Base-by-base conservation (phyloP, 164 flowering plant genomes). In the Magnolia kwangsiensis region DNA sequence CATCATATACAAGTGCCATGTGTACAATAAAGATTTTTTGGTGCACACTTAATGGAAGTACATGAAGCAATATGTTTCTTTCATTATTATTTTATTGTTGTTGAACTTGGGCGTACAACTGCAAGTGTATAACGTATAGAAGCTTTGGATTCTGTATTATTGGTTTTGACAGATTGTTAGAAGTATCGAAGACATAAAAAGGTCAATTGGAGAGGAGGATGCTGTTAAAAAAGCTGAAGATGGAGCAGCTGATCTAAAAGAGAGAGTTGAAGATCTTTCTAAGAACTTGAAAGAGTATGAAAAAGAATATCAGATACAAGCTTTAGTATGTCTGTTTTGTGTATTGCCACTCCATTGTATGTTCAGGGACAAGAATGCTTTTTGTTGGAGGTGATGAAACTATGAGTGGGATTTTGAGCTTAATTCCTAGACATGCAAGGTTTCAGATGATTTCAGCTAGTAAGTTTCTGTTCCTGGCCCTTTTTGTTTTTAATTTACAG, bases 171-270 rank as follows among this genome's bases (percentile, higher is more conserved):
- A 96, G 99, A 83, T 90, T 77, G 80, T 84, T 72, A 88, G 70
- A 73, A 88, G 81, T 77, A 88, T 93, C 69, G 88, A 88, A 84
- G 98, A 96, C 58, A 72, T 88, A 68, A 87, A 92, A 80, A 85
- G 82, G 67, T 89, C 98, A 61, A 83, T 86, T 50, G 86, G 87
- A 75, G 98, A 92, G 80, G 89, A 76, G 81, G 90, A 87, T 20
- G 65, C 82, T 79, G 89, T 96, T 21, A 88, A 80, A 83, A 86
- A 72, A 76, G 91, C 93, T 78, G 98, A 96, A 83, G 95, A 93
- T 81, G 98, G 97, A 74, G 94, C 97, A 63, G 90, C 92, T 77
- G 98, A 89, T 86, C 82, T 96, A 59, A 93, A 87, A 81, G 83
- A 76, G 75, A 89, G 78, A 81, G 82, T 74, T 67, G 88, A 85